Conservation (phyloP, 1,284 basidiomycete genomes). For the Coniferiporia sulphurascens region DNA sequence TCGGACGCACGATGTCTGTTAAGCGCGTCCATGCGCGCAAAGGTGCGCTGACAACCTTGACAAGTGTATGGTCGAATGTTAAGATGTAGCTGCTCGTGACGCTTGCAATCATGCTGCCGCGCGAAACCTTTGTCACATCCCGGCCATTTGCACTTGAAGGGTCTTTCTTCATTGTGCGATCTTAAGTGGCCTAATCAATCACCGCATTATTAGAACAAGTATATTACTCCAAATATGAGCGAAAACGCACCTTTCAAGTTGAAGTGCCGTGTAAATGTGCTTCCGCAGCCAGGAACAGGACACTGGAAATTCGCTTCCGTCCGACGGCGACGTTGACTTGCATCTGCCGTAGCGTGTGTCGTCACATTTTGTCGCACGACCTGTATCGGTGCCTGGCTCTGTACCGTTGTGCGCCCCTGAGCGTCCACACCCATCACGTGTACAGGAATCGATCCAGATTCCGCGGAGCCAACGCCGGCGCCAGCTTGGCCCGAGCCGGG, state of each 20-base stretch:
- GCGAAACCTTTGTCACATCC: slow-evolving; percentile 82
- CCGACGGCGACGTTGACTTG: slow-evolving; percentile 65
- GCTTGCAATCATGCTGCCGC: slow-evolving; percentile 80
- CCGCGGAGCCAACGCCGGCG: slow-evolving; percentile 17
- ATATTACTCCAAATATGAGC: background rate
- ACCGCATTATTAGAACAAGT: slow-evolving; percentile 5
- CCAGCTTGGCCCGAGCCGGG: slow-evolving; percentile 13
- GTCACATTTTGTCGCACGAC: slow-evolving; percentile 61
- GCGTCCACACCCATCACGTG: slow-evolving; percentile 22
- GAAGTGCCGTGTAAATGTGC: slow-evolving; percentile 79
- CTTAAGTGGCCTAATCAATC: slow-evolving; percentile 61
- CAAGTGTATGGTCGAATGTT: slow-evolving; percentile 74
- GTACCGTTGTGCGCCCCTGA: slow-evolving; percentile 18
- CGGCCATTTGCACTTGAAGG: slow-evolving; percentile 82
- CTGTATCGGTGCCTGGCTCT: slow-evolving; percentile 18
- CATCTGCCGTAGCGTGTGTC: slow-evolving; percentile 68
- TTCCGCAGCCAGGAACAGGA: slow-evolving; percentile 73
- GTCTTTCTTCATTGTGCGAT: slow-evolving; percentile 80
- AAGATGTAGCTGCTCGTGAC: slow-evolving; percentile 76
- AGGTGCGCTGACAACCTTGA: slow-evolving; percentile 73
- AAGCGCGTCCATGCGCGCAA: slow-evolving; percentile 75
- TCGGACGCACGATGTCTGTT: slow-evolving; percentile 65
- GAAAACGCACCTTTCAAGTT: slow-evolving; percentile 63
- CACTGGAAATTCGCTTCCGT: slow-evolving; percentile 72
- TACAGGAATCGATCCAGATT: slow-evolving; percentile 18